These are phyloP conservation scores for Diplotaxis tenuifolia DNA, from an alignment of 345 rosid species.

Conservation along the genomic window DNA sequence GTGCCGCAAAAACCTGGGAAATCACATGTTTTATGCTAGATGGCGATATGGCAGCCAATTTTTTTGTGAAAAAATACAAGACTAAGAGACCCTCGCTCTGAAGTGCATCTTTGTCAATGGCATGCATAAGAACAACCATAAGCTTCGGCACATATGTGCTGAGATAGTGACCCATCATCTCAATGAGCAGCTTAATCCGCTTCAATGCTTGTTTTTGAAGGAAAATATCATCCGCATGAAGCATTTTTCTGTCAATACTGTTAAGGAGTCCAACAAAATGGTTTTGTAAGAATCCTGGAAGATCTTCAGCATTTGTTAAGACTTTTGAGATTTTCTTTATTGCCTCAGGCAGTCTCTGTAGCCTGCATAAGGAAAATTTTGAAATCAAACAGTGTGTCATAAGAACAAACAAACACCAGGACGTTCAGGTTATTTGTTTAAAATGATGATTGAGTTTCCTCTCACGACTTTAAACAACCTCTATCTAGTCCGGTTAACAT, in stretches of 20 bases:
- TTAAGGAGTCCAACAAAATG: slow-evolving; percentile 98
- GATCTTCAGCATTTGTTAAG: slow-evolving; percentile 75
- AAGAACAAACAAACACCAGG: slow-evolving; percentile 9
- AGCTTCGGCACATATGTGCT: slow-evolving; percentile 89
- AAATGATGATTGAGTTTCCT: slow-evolving; percentile 13
- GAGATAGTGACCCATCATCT: slow-evolving; percentile 88
- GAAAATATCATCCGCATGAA: slow-evolving; percentile 65
- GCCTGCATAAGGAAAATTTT: slow-evolving; percentile 47
- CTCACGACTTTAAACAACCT: slow-evolving; percentile 5
- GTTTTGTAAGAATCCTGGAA: slow-evolving; percentile 79
- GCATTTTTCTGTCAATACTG: slow-evolving; percentile 89
- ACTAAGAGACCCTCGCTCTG: slow-evolving; percentile 86
- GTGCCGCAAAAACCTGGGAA: slow-evolving; percentile 93
- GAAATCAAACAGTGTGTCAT: slow-evolving; percentile 15
- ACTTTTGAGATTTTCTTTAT: slow-evolving; percentile 76
- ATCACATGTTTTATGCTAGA: slow-evolving; percentile 82
- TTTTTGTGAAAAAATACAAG: slow-evolving; percentile 75
- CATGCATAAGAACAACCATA: slow-evolving; percentile 96
- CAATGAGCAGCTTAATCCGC: slow-evolving; percentile 84
- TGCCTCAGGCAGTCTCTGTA: slow-evolving; percentile 72
- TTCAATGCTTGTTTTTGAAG: slow-evolving; percentile 88
- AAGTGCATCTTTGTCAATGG: slow-evolving; percentile 75
- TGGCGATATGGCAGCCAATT: slow-evolving; percentile 72
- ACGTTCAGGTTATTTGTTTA: slow-evolving; percentile 10
- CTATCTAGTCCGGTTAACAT: slow-evolving; percentile 6